Evolutionary conservation across 2,329 filamentous ascomycete genomes (phyloP), one percentile per base, ranked within the genome.

Genomic region (Fusarium nelsonii): DNA sequence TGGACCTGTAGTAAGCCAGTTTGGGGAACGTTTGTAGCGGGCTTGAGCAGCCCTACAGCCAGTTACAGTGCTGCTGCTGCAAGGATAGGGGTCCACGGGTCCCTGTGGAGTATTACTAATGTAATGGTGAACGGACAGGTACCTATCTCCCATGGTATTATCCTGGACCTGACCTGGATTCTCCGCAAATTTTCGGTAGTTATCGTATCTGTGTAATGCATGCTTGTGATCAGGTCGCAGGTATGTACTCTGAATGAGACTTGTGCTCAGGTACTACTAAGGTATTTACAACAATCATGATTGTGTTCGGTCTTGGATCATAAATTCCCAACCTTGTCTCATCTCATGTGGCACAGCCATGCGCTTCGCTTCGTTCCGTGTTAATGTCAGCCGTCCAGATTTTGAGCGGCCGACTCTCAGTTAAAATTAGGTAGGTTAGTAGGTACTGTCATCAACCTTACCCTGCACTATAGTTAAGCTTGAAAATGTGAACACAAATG

Each of bases 331-430:
- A 30, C 6, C 12, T 51, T 51, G 48, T 28, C 23, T 30, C 34
- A 40, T 39, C 30, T 32, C 40, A 36, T 33, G 48, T 40, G 49
- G 52, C 65, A 62, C 59, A 67, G 62, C 66, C 66, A 70, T 57
- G 20, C 52, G 30, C 61, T 30, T 63, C 65, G 46, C 50, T 62
- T 57, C 60, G 49, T 62, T 50, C 54, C 46, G 65, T 33, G 39
- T 11, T 58, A 54, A 46, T 15, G 51, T 51, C 50, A 58, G 40
- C 60, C 61, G 53, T 51, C 20, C 28, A 32, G 32, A 18, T 40
- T 23, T n/a, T 40, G 20, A 45, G 49, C 52, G 52, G 57, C 66
- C 55, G 66, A 61, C 65, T 62, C 33, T 39, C 8, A 30, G 34
- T 34, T 48, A 16, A 37, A 41, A 45, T 18, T 8, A 30, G n/a